phyloP scores from a whole-genome alignment of 1,139 yeast genomes.

The Scheffersomyces quercinus region DNA sequence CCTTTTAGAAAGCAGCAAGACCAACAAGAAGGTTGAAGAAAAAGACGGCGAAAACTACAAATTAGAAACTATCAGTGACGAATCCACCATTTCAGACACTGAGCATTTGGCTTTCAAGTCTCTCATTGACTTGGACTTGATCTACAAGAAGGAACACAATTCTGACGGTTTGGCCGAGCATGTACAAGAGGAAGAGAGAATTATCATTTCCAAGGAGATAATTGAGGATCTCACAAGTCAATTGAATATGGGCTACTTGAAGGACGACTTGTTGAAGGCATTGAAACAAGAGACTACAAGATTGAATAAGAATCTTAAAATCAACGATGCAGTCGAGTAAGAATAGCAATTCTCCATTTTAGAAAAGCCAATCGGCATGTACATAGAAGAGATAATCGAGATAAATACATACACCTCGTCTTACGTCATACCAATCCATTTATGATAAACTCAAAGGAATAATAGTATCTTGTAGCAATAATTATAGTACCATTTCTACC shows the following conservation, averaged over 20 bases:
- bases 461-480: no score
- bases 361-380: no score
- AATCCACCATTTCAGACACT: conserved; percentile 14
- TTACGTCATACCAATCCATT: no score
- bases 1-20: conserved; percentile 32
- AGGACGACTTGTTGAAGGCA: conserved; percentile 45
- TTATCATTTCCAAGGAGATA: conserved; percentile 31
- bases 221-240: conserved; percentile 30
- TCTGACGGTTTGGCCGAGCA: conserved; percentile 13
- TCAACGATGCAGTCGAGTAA: conserved; percentile 4
- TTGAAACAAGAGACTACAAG: conserved; percentile 46
- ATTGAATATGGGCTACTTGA: conserved; percentile 36
- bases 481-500: no score
- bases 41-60: conserved; percentile 1
- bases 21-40: conserved; percentile 2
- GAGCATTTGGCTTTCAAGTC: conserved; percentile 25
- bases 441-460: no score
- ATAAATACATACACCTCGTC: no score
- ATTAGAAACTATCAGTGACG: conserved; percentile 1
- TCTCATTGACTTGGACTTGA: conserved; percentile 18
- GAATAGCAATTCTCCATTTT: no score
- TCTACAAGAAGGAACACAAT: conserved; percentile 13
- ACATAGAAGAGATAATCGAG: no score
- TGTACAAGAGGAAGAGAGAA: conserved; percentile 25
- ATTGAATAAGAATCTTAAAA: conserved; percentile 16